Conservation (phyloP, 495 filamentous ascomycete species). For the Xylaria bambusicola region DNA sequence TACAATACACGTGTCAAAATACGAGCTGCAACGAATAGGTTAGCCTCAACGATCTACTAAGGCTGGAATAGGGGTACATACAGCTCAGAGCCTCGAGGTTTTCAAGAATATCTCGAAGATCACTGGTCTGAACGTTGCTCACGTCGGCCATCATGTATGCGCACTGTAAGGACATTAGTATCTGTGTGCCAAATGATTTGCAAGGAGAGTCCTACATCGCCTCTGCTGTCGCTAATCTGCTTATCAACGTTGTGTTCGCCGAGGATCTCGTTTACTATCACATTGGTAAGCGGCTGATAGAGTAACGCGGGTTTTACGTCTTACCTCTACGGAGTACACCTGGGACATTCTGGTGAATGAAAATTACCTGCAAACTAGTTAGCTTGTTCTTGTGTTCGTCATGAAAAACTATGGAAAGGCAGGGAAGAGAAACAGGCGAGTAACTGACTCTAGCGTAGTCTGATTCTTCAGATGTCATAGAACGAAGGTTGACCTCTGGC, state of each 20-base stretch:
- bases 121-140: conserved; percentile 72
- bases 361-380: conserved; percentile 64
- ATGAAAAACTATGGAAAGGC: neutral
- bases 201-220: conserved; percentile 61
- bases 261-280: conserved; percentile 83
- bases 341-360: conserved; percentile 93
- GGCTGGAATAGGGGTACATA: conserved; percentile 48
- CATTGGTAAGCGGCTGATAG: conserved; percentile 19
- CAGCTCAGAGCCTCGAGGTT: conserved; percentile 78
- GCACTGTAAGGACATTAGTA: conserved; percentile 49
- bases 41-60: conserved; percentile 18
- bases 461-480: conserved; percentile 81
- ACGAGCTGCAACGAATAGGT: conserved; percentile 54
- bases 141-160: conserved; percentile 99
- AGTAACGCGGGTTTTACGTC: conserved; percentile 13
- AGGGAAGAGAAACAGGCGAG: neutral
- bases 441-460: conserved; percentile 74
- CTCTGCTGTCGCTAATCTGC: conserved; percentile 93
- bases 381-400: too few species aligned
- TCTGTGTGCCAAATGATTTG: neutral
- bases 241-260: conserved; percentile 97
- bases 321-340: conserved; percentile 84
- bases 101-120: conserved; percentile 84
- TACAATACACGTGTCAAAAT: conserved; percentile 90
- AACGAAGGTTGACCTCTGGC: conserved; percentile 88